Conservation (phyloP, 2,329 filamentous ascomycete species). For the Fusarium sp. region DNA sequence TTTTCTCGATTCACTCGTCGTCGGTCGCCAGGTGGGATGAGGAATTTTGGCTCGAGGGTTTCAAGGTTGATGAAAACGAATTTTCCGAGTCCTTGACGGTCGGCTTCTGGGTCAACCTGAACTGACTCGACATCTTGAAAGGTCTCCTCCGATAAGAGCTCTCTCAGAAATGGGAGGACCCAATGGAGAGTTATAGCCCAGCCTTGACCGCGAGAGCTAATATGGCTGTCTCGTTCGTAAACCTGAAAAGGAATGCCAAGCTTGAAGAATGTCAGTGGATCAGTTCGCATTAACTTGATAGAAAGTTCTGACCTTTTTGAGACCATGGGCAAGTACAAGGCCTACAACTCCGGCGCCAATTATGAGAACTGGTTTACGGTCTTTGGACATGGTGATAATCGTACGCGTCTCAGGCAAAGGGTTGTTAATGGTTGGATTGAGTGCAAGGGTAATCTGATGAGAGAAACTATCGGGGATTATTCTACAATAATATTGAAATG, state of each 20-base stretch:
- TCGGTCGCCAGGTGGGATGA: not conserved
- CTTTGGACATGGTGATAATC: not conserved
- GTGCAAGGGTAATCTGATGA: not conserved
- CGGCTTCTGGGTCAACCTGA: slow-evolving; percentile 8
- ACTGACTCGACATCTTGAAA: not conserved
- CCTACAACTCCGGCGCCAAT: slow-evolving; percentile 11
- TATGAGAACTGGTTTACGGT: slow-evolving; percentile 15
- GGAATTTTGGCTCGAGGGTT: slow-evolving; percentile 4
- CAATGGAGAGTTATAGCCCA: slow-evolving; percentile 18
- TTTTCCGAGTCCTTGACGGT: slow-evolving; percentile 8
- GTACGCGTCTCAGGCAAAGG: too few relatives aligned
- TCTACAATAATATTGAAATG: not conserved
- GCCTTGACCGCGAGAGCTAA: slow-evolving; percentile 1
- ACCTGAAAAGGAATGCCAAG: slow-evolving; percentile 3
- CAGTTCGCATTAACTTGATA: too few relatives aligned
- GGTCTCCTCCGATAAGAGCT: not conserved
- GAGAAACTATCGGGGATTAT: not conserved
- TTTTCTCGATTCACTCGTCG: slow-evolving; percentile 15
- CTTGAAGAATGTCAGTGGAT: not conserved
- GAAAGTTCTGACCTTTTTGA: not conserved
- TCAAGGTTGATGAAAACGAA: slow-evolving; percentile 6
- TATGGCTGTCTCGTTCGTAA: slow-evolving; percentile 3
- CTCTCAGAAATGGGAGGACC: not conserved
- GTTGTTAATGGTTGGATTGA: not conserved
- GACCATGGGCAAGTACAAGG: slow-evolving; percentile 3